Evolutionary conservation across 345 rosid genomes (phyloP), one percentile per base, ranked within the genome.

Genomic region (Syzygium grande): DNA sequence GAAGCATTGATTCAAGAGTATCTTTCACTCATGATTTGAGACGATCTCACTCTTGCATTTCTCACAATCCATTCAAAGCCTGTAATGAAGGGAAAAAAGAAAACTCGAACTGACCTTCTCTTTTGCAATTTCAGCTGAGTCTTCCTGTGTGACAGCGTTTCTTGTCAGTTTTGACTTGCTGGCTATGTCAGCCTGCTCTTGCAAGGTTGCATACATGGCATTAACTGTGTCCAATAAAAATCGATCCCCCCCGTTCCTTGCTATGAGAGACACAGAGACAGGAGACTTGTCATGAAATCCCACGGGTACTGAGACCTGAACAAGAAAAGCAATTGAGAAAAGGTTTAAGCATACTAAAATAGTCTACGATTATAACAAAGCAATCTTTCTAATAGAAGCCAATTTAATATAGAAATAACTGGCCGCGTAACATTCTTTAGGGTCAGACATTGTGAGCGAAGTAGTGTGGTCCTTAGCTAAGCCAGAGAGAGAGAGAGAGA

Each of bases 221-320:
- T 91, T 95, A 80, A 95, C 92, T 5, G 96, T 93, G 88, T 96
- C 99, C 84, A 97, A 92, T 84, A 97, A 90, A 93, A 97, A 95
- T 84, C 98, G 94, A 91, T 97, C 99, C 84, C 96, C 96, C 63
- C 98, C 98, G 86, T 95, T 95, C 88, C 92, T 95, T 88, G 93
- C 98, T 89, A 97, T 90, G 89, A 97, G 92, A 85, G 99, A 97
- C 80, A 96, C 98, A 34, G 98, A 96, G 80, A 94, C 91, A 87
- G 98, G 98, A 88, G 94, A 93, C 86, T 94, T 95, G 46, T 94
- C 96, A 91, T 95, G 92, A 68, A 84, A 86, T 87, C 99, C 98
- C 52, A 97, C 73, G 2, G 99, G 99, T 59, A 97, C 84, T 22
- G 98, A 91, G 90, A 93, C 97, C 98, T 95, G 92, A 88, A 92